These are phyloP conservation scores for Peronosclerospora sorghi DNA, from an alignment of 352 stramenopile genomes.

Conservation along the genomic window DNA sequence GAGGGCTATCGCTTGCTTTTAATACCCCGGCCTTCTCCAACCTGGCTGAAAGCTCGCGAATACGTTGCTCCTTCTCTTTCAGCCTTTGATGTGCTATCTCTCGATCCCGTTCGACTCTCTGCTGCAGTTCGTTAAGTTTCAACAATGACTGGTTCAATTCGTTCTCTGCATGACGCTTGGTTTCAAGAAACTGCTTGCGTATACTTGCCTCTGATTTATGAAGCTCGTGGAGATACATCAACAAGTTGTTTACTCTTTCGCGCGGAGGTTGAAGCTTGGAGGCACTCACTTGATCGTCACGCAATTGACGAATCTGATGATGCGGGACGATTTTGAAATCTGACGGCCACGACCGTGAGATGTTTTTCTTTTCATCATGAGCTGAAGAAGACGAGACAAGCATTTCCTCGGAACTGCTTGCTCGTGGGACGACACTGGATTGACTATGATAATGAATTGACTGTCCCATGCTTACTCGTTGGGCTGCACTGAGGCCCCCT, in stretches of 20 bases:
- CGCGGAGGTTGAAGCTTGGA: slow-evolving; percentile 46
- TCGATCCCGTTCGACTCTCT: slow-evolving; percentile 25
- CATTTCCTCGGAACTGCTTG: slow-evolving; percentile 24
- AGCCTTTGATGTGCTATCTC: slow-evolving; percentile 19
- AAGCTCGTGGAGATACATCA: slow-evolving; percentile 64
- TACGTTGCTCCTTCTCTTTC: slow-evolving; percentile 31
- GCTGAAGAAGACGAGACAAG: slow-evolving; percentile 9
- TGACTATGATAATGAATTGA: slow-evolving; percentile 23
- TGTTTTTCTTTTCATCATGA: slow-evolving; percentile 25
- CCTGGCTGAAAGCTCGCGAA: slow-evolving; percentile 24
- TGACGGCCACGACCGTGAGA: slow-evolving; percentile 29
- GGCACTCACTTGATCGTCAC: slow-evolving; percentile 29
- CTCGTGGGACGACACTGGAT: slow-evolving; percentile 6
- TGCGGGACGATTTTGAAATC: slow-evolving; percentile 23
- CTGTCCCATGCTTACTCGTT: slow-evolving; percentile 46
- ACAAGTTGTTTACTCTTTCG: slow-evolving; percentile 47
- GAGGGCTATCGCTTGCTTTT: slow-evolving; percentile 4
- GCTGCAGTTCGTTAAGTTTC: slow-evolving; percentile 35
- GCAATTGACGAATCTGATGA: slow-evolving; percentile 11
- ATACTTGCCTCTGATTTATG: slow-evolving; percentile 50
- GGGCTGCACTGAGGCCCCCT: slow-evolving; percentile 32
- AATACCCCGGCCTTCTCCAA: slow-evolving; percentile 16
- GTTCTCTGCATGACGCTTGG: slow-evolving; percentile 34
- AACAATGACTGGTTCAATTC: slow-evolving; percentile 35
- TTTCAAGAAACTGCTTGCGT: slow-evolving; percentile 46